A percentile compares a stretch with the other conserved stretches of the same genome.
phyloP scores from a whole-genome alignment of 768 basidiomycete genomes.

The Holtermanniella nyarrowii region DNA sequence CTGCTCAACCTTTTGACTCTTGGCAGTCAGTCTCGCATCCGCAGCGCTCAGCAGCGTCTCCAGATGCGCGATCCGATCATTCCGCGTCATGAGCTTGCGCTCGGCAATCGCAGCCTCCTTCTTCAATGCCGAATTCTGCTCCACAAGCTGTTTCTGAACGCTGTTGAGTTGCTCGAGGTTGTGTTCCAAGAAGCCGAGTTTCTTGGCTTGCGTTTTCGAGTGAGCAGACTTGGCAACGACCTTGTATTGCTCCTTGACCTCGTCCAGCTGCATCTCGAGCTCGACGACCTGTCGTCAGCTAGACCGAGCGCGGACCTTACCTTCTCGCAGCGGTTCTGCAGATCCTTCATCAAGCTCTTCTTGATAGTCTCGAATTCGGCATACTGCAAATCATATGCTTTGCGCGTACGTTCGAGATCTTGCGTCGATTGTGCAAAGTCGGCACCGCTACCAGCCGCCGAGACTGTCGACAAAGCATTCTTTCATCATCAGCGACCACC shows the following conservation, averaged over 20 bases:
- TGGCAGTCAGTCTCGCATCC: constrained; percentile 77
- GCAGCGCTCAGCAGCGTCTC: constrained; percentile 87
- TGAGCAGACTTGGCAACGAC: constrained; percentile 97
- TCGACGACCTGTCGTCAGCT: constrained; percentile 68
- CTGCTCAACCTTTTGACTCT: constrained; percentile 91
- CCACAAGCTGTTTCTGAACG: constrained; percentile 98
- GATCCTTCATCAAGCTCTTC: constrained; percentile 95
- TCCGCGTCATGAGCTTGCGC: constrained; percentile 87
- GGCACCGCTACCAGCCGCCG: constrained; percentile 91
- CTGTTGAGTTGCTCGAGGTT: constrained; percentile 89
- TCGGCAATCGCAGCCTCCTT: constrained; percentile 96
- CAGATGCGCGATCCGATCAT: constrained; percentile 94
- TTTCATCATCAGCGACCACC: constrained; percentile 36
- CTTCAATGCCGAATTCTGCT: constrained; percentile 93
- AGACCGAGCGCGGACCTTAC: constrained; percentile 43
- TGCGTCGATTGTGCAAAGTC: constrained; percentile 93
- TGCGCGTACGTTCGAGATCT: constrained; percentile 91
- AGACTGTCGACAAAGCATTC: constrained; percentile 91
- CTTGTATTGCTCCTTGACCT: constrained; percentile 98
- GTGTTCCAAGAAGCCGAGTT: constrained; percentile 96
- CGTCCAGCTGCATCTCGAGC: constrained; percentile 95
- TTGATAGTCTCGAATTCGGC: constrained; percentile 98
- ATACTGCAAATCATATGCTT: constrained; percentile 93
- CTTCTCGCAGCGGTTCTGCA: constrained; percentile 99
- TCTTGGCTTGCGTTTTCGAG: constrained; percentile 96